Evolutionary conservation across 495 filamentous ascomycete species (phyloP).

Genomic region (Talaromyces nanjingensis): DNA sequence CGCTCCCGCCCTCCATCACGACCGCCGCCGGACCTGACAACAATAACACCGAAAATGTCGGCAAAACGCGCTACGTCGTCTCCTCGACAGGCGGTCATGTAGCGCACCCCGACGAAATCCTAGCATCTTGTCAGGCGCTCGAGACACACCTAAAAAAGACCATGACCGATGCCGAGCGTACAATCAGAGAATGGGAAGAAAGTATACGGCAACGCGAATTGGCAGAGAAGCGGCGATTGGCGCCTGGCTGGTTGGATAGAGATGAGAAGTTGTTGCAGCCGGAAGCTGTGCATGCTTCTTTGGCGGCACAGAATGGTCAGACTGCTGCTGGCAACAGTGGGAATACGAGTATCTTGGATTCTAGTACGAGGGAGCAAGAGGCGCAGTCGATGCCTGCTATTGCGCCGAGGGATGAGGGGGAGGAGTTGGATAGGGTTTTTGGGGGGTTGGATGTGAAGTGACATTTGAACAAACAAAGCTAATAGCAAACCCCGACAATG

Average conservation of each 20-base stretch:
- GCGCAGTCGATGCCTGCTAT: slow-evolving; percentile 34
- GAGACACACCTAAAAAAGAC: slow-evolving; percentile 64
- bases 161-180: slow-evolving; percentile 53
- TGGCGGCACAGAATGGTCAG: not conserved
- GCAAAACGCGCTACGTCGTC: slow-evolving; percentile 61
- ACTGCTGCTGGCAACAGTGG: not conserved
- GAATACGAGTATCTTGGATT: slow-evolving; percentile 37
- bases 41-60: slow-evolving; percentile 22
- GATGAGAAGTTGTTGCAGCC: slow-evolving; percentile 81
- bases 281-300: slow-evolving; percentile 13
- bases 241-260: slow-evolving; percentile 91
- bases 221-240: slow-evolving; percentile 83
- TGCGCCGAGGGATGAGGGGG: slow-evolving; percentile 54
- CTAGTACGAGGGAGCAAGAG: slow-evolving; percentile 33
- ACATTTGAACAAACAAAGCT: slow-evolving; percentile 10
- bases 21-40: slow-evolving; percentile 29
- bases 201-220: slow-evolving; percentile 68
- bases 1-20: slow-evolving; percentile 71
- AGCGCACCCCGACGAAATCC: slow-evolving; percentile 74
- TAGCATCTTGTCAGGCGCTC: slow-evolving; percentile 69
- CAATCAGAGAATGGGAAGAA: slow-evolving; percentile 64
- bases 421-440: slow-evolving; percentile 85
- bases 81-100: slow-evolving; percentile 65
- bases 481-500: not conserved
- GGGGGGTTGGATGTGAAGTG: slow-evolving; percentile 55